Evolutionary conservation across 1,284 basidiomycete genomes (phyloP).

Genomic region (Ustilago sp.): DNA sequence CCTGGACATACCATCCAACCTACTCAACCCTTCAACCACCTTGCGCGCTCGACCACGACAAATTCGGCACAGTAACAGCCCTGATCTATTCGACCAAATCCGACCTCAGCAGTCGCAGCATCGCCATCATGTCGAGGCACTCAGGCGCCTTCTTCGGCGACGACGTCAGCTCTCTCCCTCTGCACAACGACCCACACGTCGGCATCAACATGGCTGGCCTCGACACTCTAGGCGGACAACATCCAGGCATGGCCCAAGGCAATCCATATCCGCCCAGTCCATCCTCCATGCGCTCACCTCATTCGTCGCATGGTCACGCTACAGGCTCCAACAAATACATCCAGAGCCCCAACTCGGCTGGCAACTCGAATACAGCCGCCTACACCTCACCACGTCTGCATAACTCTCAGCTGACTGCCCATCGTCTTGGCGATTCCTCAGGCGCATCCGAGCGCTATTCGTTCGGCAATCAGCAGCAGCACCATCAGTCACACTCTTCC

Average conservation of each 20-base stretch:
- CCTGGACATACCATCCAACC: slow-evolving; percentile 10
- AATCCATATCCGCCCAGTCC: slow-evolving; percentile 42
- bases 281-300: slow-evolving; percentile 39
- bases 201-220: slow-evolving; percentile 54
- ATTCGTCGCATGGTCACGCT: slow-evolving; percentile 40
- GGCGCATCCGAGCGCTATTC: slow-evolving; percentile 29
- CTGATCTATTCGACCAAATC: neutral
- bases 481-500: slow-evolving; percentile 20
- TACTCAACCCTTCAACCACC: neutral
- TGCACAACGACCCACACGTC: slow-evolving; percentile 49
- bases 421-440: slow-evolving; percentile 20
- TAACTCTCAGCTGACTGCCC: slow-evolving; percentile 26
- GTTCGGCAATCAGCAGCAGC: slow-evolving; percentile 33
- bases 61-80: neutral
- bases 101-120: neutral
- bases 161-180: slow-evolving; percentile 38
- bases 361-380: slow-evolving; percentile 10
- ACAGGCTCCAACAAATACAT: slow-evolving; percentile 36
- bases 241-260: slow-evolving; percentile 11
- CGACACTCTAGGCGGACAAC: slow-evolving; percentile 27
- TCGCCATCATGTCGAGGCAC: slow-evolving; percentile 41
- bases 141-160: slow-evolving; percentile 52
- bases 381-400: slow-evolving; percentile 44
- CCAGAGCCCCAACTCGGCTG: slow-evolving; percentile 20
- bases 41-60: neutral